These are phyloP conservation scores for Quercus suber DNA, from an alignment of 306 rosid species.

Conservation along the genomic window DNA sequence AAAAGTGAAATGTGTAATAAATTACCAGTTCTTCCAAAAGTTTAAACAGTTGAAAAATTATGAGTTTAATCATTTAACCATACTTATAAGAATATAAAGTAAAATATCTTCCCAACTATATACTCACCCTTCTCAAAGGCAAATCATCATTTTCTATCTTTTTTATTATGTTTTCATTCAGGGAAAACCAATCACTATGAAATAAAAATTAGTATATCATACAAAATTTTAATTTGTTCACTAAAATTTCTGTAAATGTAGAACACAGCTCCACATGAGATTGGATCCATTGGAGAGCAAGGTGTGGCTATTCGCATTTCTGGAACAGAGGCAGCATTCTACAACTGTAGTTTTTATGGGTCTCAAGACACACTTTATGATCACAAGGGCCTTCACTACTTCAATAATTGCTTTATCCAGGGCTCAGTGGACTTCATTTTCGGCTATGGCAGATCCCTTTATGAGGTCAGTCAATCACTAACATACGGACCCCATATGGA, in stretches of 20 bases:
- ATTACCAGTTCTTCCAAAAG: no score
- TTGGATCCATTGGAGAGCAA: conserved; percentile 50
- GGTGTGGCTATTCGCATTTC: conserved; percentile 60
- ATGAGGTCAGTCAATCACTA: conserved; percentile 37
- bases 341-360: conserved; percentile 64
- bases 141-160: not conserved
- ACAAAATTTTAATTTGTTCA: not conserved
- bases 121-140: not conserved
- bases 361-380: conserved; percentile 72
- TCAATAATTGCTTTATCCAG: conserved; percentile 58
- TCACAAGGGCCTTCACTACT: conserved; percentile 75
- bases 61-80: no score
- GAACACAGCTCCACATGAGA: conserved; percentile 53
- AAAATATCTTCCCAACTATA: no score
- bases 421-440: conserved; percentile 82
- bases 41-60: no score
- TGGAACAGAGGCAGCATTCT: conserved; percentile 64
- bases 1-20: no score
- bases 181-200: no score
- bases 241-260: conserved; percentile 18
- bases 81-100: no score
- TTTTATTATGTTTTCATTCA: not conserved
- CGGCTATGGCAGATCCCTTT: conserved; percentile 64
- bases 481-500: not conserved
- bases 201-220: no score